Base-by-base conservation (phyloP, 2,329 filamentous ascomycete species). In the Cryphonectria radicalis region DNA sequence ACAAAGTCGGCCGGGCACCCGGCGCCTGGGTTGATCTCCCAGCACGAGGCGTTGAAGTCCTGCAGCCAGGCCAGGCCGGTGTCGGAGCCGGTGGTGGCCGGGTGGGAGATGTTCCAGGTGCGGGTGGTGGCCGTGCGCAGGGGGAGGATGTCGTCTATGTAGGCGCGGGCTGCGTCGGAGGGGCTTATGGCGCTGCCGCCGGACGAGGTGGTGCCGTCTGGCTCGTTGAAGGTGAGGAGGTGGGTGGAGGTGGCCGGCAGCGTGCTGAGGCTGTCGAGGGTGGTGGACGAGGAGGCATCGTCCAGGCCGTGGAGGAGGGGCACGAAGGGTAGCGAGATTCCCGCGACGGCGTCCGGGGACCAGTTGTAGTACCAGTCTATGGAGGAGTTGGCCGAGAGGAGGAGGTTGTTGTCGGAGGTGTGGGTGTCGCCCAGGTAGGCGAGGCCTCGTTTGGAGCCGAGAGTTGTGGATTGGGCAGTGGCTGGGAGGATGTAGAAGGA, bases 331-430 rank as follows among this genome's bases (percentile, higher is more conserved):
- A 82, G 63, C 1, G 76, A 74, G 1, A 80, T 74, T 14, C 72
- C 67, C 0, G 74, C 65, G 0, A 79, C 76, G 1, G 78, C 76
- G 71, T 77, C 77, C 0, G 79, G 77, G 0, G 81, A 82, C 82
- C 82, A 84, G 0, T 81, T 84, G 68, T 82, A 84, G 73, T 84
- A 84, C 82, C 82, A 84, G 0, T 77, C 74, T 17, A 84, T 78
- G 8, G 79, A 76, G 0, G 82, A 83, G 35, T 80, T 76, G 22
- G 77, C 75, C 0, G 82, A 83, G 1, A 80, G 70, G 0, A 84
- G 69, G 0, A 83, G 74, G n/a, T 77, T 70, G 57, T 77, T 78
- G 68, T 84, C 82, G 0, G 78, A 67, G 43, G 72, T 40, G 66
- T 77, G 73, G 0, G 73, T 64, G 63, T 75, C 73, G 71, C 72